Conservation (phyloP, 1,284 basidiomycete genomes). For the Apiotrichum sp. region DNA sequence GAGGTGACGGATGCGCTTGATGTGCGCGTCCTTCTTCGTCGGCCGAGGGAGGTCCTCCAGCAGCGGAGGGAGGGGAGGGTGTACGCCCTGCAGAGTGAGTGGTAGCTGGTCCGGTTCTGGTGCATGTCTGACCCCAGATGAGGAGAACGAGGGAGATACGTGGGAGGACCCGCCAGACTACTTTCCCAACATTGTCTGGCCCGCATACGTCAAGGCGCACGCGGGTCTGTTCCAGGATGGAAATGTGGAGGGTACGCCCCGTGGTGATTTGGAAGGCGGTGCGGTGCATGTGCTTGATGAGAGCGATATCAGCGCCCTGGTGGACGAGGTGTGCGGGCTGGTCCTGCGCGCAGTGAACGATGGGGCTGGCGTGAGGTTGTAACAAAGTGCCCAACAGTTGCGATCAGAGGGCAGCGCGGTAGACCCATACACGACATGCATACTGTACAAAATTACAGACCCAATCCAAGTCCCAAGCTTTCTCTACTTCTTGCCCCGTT, state of each 20-base stretch:
- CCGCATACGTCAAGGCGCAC: conserved; percentile 84
- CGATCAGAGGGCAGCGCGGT: too few relatives aligned
- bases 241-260: conserved; percentile 59
- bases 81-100: conserved; percentile 83
- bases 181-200: conserved; percentile 89
- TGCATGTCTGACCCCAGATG: conserved; percentile 52
- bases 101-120: background rate
- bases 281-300: conserved; percentile 46
- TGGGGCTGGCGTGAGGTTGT: background rate
- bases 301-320: background rate
- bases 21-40: conserved; percentile 73
- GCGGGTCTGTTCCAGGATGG: conserved; percentile 61
- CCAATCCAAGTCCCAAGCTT: too few relatives aligned
- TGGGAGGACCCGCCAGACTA: conserved; percentile 89
- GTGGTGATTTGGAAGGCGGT: conserved; percentile 44
- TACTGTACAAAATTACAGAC: too few relatives aligned
- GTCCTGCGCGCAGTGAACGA: background rate
- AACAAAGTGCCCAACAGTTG: too few relatives aligned
- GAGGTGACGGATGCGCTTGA: conserved; percentile 69
- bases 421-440: too few relatives aligned
- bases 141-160: conserved; percentile 68
- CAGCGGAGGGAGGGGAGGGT: conserved; percentile 71
- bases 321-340: background rate
- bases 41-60: conserved; percentile 67
- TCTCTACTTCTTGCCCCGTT: background rate